Evolutionary conservation across 176 grass and related monocot genomes (phyloP), one percentile per base, ranked within the genome.

Genomic region (Otatea glauca): DNA sequence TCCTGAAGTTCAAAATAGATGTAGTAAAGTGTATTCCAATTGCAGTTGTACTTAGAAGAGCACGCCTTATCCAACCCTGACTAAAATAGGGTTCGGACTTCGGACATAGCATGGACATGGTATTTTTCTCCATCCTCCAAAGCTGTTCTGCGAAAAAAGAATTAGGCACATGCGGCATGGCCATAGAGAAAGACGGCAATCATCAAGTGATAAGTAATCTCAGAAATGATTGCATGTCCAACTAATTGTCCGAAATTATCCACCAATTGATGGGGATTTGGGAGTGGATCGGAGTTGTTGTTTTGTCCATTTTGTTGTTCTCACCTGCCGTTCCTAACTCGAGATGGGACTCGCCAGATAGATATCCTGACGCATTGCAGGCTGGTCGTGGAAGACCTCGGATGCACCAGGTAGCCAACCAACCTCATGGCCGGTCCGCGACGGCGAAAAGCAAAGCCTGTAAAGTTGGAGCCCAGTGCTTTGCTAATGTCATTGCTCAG

Each of bases 241-340:
- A 29, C 29, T 29, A 29, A 29, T 29, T 29, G 29, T 29, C 29
- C 1, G 29, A 29, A 29, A 29, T 29, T 29, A 29, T 29, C 29
- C 29, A 29, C 29, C 29, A 29, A 29, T 29, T 1, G 29, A 29
- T 29, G 29, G 29, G 1, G 29, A 1, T 29, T 29, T 29, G 29
- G 29, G 29, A 29, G 29, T 29, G 29, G 29, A 29, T 29, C 29
- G 29, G 29, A 29, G 29, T 29, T 1, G 29, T 29, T 29, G 29
- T 29, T 29, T 29, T 29, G 29, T 29, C 49, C 24, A 62, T 79
- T 79, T 84, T 80, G 84, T 62, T 87, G 89, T 87, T 90, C 88
- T 18, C 84, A 87, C 74, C 84, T 87, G 74, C 74, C 64, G 27
- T 72, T 90, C 89, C 89, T 87, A 90, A 65, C 88, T 50, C 81